Evolutionary conservation across 306 rosid genomes (phyloP).

Genomic region (Lotus japonicus): DNA sequence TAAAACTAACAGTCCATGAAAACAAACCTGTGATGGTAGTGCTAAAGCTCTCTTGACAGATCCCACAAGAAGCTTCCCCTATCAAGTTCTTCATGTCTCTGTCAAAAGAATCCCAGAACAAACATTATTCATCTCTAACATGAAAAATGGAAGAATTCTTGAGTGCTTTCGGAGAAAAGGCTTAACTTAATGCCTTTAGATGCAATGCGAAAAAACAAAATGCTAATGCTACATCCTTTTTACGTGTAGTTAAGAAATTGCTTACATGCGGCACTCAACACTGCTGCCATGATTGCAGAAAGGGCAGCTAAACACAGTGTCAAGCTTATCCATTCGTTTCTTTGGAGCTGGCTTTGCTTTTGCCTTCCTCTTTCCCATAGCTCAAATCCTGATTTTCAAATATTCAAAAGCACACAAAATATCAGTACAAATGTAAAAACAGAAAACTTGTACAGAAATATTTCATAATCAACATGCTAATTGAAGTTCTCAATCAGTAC

Average conservation of each 20-base stretch:
- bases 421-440: neutral
- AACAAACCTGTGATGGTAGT: slow-evolving; percentile 75
- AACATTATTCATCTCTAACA: neutral
- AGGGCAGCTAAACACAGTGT: slow-evolving; percentile 93
- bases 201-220: neutral
- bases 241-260: neutral
- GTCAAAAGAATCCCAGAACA: slow-evolving; percentile 19
- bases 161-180: neutral
- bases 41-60: slow-evolving; percentile 92
- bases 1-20: neutral
- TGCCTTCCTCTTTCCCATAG: slow-evolving; percentile 92
- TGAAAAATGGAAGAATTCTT: neutral
- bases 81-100: slow-evolving; percentile 94
- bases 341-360: slow-evolving; percentile 88
- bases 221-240: neutral
- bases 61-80: slow-evolving; percentile 86
- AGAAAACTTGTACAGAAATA: neutral
- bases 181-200: neutral
- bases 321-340: slow-evolving; percentile 96
- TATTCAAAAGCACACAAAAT: slow-evolving; percentile 2
- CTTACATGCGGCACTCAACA: slow-evolving; percentile 93
- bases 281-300: slow-evolving; percentile 94
- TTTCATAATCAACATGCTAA: neutral
- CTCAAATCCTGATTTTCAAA: slow-evolving; percentile 29
- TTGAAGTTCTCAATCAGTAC: neutral